A percentile compares a stretch with the other conserved stretches of the same genome.
Evolutionary conservation across 495 filamentous ascomycete species (phyloP).

Genomic region (Penicillium psychrofluorescens): DNA sequence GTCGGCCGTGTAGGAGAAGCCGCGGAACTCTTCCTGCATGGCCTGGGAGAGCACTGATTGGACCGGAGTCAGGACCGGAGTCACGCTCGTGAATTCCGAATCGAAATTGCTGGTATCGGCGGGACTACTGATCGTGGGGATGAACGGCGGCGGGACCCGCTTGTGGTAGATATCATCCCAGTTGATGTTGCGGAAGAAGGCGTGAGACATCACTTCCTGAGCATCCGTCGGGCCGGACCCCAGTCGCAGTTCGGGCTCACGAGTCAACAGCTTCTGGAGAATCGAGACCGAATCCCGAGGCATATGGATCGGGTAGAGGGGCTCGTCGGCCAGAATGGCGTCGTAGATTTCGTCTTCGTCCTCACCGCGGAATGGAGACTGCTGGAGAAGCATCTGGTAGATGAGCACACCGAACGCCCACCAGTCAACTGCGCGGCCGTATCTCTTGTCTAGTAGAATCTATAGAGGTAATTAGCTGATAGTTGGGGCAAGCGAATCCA

Average conservation of each 20-base stretch:
- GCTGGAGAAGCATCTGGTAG: slow-evolving; percentile 99
- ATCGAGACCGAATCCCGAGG: slow-evolving; percentile 96
- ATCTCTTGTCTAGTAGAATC: slow-evolving; percentile 98
- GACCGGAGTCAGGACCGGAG: slow-evolving; percentile 92
- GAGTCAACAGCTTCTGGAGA: slow-evolving; percentile 91
- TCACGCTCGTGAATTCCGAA: slow-evolving; percentile 96
- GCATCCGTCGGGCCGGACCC: slow-evolving; percentile 95
- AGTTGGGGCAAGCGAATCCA: neutral
- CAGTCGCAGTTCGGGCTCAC: slow-evolving; percentile 87
- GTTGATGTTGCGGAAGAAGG: slow-evolving; percentile 95
- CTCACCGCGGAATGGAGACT: slow-evolving; percentile 97
- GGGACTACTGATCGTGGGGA: slow-evolving; percentile 78
- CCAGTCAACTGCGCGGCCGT: slow-evolving; percentile 98
- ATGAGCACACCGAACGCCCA: slow-evolving; percentile 99
- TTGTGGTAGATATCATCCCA: slow-evolving; percentile 99
- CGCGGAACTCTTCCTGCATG: slow-evolving; percentile 99
- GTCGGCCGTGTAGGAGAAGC: slow-evolving; percentile 91
- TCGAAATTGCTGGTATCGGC: slow-evolving; percentile 99
- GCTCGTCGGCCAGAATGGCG: slow-evolving; percentile 95
- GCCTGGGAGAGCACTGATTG: slow-evolving; percentile 98
- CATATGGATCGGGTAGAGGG: slow-evolving; percentile 98
- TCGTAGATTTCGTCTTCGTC: slow-evolving; percentile 99
- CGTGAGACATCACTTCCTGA: slow-evolving; percentile 98
- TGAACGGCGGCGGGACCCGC: slow-evolving; percentile 78
- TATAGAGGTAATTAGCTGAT: slow-evolving; percentile 26